Evolutionary conservation across 768 basidiomycete species (phyloP).

Genomic region (Pulveroboletus sp.): DNA sequence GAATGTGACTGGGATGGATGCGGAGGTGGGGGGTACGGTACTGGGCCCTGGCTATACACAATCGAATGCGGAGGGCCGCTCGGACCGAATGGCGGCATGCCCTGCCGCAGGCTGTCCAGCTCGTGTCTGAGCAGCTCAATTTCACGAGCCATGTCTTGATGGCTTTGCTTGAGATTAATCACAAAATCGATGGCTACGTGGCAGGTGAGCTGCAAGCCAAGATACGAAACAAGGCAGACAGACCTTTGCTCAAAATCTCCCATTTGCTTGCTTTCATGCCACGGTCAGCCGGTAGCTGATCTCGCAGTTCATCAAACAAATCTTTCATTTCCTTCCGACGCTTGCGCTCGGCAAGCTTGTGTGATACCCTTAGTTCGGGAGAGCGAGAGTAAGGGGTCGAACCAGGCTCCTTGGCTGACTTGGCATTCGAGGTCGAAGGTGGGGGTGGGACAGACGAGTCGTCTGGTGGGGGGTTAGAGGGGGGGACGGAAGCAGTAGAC

Average conservation of each 20-base stretch:
- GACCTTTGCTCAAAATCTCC: slow-evolving; percentile 98
- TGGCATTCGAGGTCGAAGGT: slow-evolving; percentile 32
- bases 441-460: slow-evolving; percentile 40
- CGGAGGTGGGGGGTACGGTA: slow-evolving; percentile 46
- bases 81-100: slow-evolving; percentile 50
- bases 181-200: slow-evolving; percentile 85
- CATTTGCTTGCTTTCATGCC: slow-evolving; percentile 98
- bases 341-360: slow-evolving; percentile 97
- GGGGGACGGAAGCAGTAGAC: slow-evolving; percentile 34
- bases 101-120: slow-evolving; percentile 60
- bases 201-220: slow-evolving; percentile 2
- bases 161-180: slow-evolving; percentile 66
- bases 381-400: slow-evolving; percentile 91
- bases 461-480: slow-evolving; percentile 38
- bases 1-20: slow-evolving; percentile 35
- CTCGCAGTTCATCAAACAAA: slow-evolving; percentile 92
- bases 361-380: slow-evolving; percentile 90
- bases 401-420: slow-evolving; percentile 45
- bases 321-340: slow-evolving; percentile 99
- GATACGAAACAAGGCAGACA: slow-evolving; percentile 13
- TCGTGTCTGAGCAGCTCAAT: slow-evolving; percentile 79
- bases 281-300: slow-evolving; percentile 87
- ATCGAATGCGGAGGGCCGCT: slow-evolving; percentile 46
- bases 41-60: slow-evolving; percentile 51
- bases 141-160: slow-evolving; percentile 76